A percentile compares a stretch with the other conserved stretches of the same genome.
Evolutionary conservation across 768 basidiomycete genomes (phyloP).

Genomic region (Lactifluus pinguis): DNA sequence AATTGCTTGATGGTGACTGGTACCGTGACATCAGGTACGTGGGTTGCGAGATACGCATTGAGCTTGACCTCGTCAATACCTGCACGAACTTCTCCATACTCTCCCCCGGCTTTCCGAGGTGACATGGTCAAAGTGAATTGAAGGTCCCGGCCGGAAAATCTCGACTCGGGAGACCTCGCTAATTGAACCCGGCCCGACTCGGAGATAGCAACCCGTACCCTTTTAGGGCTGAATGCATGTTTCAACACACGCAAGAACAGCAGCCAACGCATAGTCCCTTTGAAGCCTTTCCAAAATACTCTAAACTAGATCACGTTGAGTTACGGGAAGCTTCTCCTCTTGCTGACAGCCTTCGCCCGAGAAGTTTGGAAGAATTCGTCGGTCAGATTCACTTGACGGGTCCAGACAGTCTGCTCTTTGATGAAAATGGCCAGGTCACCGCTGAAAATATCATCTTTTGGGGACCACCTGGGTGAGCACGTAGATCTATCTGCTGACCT

Average conservation of each 20-base stretch:
- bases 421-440: constrained; percentile 39
- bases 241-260: too few relatives aligned
- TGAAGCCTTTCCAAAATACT: too few relatives aligned
- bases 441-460: constrained; percentile 60
- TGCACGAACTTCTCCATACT: constrained; percentile 66
- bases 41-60: constrained; percentile 51
- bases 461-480: constrained; percentile 60
- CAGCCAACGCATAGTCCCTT: too few relatives aligned
- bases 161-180: too few relatives aligned
- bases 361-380: constrained; percentile 52
- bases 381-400: constrained; percentile 62
- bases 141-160: too few relatives aligned
- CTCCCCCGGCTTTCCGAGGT: constrained; percentile 53
- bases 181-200: too few relatives aligned
- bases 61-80: constrained; percentile 55
- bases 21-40: constrained; percentile 45
- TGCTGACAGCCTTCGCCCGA: constrained; percentile 67
- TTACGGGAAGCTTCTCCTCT: constrained; percentile 37
- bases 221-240: too few relatives aligned
- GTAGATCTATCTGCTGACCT: background rate
- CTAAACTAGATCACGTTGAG: background rate
- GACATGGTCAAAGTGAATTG: constrained; percentile 14
- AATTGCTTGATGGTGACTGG: constrained; percentile 87
- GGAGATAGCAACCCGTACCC: too few relatives aligned
- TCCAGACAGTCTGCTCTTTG: constrained; percentile 46